These are phyloP conservation scores for Allium cepa DNA, from an alignment of 106 monocot genomes.

Conservation along the genomic window DNA sequence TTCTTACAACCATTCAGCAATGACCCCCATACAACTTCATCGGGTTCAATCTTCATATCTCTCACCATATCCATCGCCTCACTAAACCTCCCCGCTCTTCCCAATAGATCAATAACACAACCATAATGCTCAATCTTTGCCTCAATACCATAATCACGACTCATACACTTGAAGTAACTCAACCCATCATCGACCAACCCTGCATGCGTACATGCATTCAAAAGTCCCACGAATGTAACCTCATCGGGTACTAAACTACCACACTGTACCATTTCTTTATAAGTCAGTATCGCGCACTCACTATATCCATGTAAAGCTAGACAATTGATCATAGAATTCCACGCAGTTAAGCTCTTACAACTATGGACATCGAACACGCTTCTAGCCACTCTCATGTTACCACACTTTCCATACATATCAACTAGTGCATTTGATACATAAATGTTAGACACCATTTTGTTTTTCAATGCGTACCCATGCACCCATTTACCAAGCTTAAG, in stretches of 20 bases:
- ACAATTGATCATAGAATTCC: constrained; percentile 97
- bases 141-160: constrained; percentile 28
- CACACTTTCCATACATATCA: constrained; percentile 98
- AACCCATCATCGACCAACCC: constrained; percentile 76
- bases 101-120: constrained; percentile 77
- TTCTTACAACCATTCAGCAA: constrained; percentile 86
- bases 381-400: constrained; percentile 52
- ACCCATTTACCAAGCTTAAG: constrained; percentile 58
- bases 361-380: constrained; percentile 36
- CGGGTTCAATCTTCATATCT: constrained; percentile 69
- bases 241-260: constrained; percentile 44
- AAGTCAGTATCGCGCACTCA: constrained; percentile 33
- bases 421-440: constrained; percentile 71
- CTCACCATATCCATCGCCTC: constrained; percentile 61
- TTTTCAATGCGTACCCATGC: constrained; percentile 54
- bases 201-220: constrained; percentile 86
- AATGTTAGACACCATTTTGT: constrained; percentile 12
- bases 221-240: constrained; percentile 82
- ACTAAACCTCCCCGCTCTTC: constrained; percentile 66
- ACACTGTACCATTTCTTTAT: constrained; percentile 35
- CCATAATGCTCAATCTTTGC: constrained; percentile 74
- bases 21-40: constrained; percentile 92
- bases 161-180: constrained; percentile 53
- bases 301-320: constrained; percentile 72
- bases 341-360: constrained; percentile 46